Base-by-base conservation (phyloP, 2,329 filamentous ascomycete genomes). In the Nakataea oryzae region DNA sequence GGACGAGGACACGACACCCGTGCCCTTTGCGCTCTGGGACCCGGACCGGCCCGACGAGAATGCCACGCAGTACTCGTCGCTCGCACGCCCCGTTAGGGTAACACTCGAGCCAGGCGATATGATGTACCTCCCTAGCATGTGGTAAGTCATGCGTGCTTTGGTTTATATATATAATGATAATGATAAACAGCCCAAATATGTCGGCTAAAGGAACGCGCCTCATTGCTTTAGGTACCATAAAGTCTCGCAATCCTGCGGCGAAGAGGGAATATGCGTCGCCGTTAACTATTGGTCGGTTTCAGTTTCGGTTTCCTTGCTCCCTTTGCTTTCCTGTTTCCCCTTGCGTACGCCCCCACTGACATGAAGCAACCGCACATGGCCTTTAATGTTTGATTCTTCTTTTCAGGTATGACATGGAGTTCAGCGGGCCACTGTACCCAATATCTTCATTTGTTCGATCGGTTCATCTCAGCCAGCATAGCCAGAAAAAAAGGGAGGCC, bases 81-180 rank as follows among this genome's bases (percentile, higher is more conserved):
- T 86, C 13, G 84, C 84, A 0, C 74, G 75, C 58, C 86, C 88
- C 8, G 67, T 91, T 65, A 77, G 81, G n/a, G 85, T 93, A 1
- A 89, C 86, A 0, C 74, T 95, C 3, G 73, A 86, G 1, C 81
- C 86, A 12, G 90, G 90, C 0, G 90, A 95, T 70, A 90, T 95
- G 86, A 73, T 95, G 21, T 95, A 95, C 74, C 76, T 95, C 32
- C 90, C 90, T 8, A 86, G 88, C 7, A 83, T 93, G 79, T 95
- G 90, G 90, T 89, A 65, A 71, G 79, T 71, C 29, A 7, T 11
- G 26, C 9, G 56, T 17, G 30, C 14, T 17, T 50, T 9, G 6
- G 6, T 50, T 6, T n/a, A 7, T 50, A n/a, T 50, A n/a, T n/a
- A 24, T n/a, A 50, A 17, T 17, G 13, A 32, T n/a, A 47, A 47